Evolutionary conservation across 345 rosid species (phyloP), one percentile per base, ranked within the genome.

Genomic region (Gossypium rotundifolium): DNA sequence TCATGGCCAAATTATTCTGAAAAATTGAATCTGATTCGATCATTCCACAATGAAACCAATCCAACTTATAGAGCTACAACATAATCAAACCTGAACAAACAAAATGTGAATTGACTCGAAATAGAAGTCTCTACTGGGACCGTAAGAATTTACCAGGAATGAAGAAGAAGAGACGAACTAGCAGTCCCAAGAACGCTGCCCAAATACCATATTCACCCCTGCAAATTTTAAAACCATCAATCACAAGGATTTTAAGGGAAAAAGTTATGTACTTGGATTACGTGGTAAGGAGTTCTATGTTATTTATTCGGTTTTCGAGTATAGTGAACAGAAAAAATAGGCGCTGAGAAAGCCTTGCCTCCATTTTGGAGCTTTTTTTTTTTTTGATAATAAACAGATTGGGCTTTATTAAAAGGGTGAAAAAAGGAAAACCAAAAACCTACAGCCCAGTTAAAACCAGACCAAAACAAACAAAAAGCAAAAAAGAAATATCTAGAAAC

Each of bases 161-260:
- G 66, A 81, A 54, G 83, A 89, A 95, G 87, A 95, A 91, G 13
- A 92, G 87, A 25, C 98, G 98, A 62, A 87, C 88, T 46, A 95
- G 85, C 82, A 95, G 91, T 6, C 90, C 92, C 57, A 93, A 52
- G 79, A 95, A 90, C 13, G 96, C 92, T 25, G 93, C 58, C 99
- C 97, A 95, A 29, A 88, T 46, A 23, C 98, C 99, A 90, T 92
- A 91, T 25, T 95, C 96, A 65, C 97, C 90, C 86, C 98, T 95
- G 86, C 75, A 87, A 83, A 81, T 69, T 69, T 18, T 45, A 51
- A 16, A 16, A 49, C 16, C 73, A 69, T 51, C 42, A 48, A 67
- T 23, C 8, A 23, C 12, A 23, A 48, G 4, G 71, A 7, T 3
- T 44, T 2, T 3, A 45, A 66, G 0, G 29, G 7, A 13, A 61